Evolutionary conservation across 2,329 filamentous ascomycete species (phyloP).

Genomic region (Colletotrichum chrysophilum): DNA sequence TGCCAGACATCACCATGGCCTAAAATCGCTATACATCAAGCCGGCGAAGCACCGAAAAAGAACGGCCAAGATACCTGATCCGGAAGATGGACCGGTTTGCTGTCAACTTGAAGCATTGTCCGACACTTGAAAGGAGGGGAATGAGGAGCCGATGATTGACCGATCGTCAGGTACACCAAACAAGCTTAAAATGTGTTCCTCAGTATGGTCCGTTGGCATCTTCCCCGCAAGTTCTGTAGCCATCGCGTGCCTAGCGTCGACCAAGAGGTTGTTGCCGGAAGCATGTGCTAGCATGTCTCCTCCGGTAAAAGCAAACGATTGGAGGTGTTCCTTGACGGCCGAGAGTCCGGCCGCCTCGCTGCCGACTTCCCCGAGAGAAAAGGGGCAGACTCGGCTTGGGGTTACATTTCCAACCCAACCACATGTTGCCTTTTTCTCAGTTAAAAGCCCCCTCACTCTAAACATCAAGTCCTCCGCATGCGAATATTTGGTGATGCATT

Average conservation of each 20-base stretch:
- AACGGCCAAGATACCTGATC: neutral
- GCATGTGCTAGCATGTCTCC: neutral
- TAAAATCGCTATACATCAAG: neutral
- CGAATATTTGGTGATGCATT: neutral
- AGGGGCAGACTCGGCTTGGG: neutral
- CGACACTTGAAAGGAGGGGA: neutral
- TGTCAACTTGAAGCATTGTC: too few relatives aligned
- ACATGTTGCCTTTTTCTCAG: neutral
- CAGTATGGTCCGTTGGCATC: neutral
- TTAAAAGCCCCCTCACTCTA: neutral
- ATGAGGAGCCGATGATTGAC: neutral
- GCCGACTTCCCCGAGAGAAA: neutral
- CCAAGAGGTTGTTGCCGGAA: neutral
- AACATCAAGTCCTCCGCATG: neutral
- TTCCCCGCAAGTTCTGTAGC: neutral
- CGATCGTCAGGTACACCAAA: constrained; percentile 2
- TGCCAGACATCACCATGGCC: neutral
- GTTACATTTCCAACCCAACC: neutral
- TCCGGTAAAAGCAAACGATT: neutral
- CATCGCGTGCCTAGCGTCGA: neutral
- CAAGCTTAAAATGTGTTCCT: constrained; percentile 1
- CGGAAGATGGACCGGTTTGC: neutral
- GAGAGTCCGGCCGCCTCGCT: neutral
- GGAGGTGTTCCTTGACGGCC: neutral
- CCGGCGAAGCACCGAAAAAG: neutral